Conservation (phyloP, 176 grass and related monocot genomes). For the Coix lacrymajobi region DNA sequence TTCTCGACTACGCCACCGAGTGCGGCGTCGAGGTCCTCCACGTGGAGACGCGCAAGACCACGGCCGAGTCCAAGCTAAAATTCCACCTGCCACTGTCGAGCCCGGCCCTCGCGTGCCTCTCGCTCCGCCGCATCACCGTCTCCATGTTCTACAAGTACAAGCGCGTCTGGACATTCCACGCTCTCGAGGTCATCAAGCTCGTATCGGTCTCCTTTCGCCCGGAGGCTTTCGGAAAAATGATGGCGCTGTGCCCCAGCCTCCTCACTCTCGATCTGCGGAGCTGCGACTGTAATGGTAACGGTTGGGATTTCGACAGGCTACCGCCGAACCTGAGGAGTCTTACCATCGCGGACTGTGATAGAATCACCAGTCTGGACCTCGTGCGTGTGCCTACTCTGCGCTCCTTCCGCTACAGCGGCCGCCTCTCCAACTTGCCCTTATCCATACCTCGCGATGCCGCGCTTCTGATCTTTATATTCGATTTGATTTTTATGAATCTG, state of each 20-base stretch:
- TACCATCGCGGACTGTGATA: conserved; percentile 31
- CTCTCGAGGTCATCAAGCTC: conserved; percentile 38
- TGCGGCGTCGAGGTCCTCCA: conserved; percentile 42
- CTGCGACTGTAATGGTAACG: neutral
- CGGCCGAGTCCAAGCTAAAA: neutral
- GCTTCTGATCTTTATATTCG: neutral
- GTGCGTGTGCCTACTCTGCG: conserved; percentile 10
- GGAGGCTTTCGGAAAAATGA: conserved; percentile 12
- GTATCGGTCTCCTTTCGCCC: neutral
- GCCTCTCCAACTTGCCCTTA: neutral
- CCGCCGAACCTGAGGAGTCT: conserved; percentile 30
- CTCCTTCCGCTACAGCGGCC: neutral
- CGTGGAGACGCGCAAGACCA: neutral
- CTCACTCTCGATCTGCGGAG: conserved; percentile 35
- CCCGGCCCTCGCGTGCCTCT: conserved; percentile 36
- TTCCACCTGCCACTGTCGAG: conserved; percentile 29
- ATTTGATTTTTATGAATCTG: fast-evolving
- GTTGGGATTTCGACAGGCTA: neutral
- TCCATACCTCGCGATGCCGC: neutral
- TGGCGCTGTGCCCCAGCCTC: conserved; percentile 42
- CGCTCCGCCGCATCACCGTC: conserved; percentile 4
- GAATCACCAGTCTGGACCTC: neutral
- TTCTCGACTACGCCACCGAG: conserved; percentile 14
- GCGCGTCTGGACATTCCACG: neutral
- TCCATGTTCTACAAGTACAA: conserved; percentile 5